Percentiles rank a stretch among this genome's conserved stretches.
Conservation (phyloP, 345 rosid species). For the Gynandropsis gynandra region DNA sequence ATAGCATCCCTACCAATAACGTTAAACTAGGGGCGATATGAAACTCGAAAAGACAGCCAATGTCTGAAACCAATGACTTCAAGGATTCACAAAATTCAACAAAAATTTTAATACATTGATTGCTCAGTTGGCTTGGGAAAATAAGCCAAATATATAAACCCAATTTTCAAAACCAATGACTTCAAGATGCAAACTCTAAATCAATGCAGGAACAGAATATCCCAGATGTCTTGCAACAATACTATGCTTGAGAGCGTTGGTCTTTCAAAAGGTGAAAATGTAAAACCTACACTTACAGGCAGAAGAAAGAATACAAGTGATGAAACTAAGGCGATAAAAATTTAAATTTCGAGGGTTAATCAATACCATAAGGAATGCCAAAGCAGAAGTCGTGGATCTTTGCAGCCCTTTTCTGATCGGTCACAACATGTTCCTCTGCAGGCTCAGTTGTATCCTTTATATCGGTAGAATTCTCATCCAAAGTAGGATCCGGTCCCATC, state of each 20-base stretch:
- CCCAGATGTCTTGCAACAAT: neutral
- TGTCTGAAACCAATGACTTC: neutral
- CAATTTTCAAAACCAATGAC: neutral
- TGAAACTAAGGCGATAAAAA: neutral
- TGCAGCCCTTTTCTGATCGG: conserved; percentile 40
- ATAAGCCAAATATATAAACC: neutral
- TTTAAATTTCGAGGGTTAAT: neutral
- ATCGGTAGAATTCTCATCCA: conserved; percentile 24
- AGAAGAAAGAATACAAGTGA: neutral
- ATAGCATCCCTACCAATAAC: neutral
- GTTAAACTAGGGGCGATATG: neutral
- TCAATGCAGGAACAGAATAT: neutral
- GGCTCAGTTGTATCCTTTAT: conserved; percentile 21
- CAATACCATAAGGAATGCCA: conserved; percentile 83
- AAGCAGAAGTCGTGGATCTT: conserved; percentile 91
- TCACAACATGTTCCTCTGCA: conserved; percentile 31
- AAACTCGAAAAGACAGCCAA: neutral
- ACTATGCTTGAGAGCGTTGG: neutral
- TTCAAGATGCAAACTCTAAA: neutral
- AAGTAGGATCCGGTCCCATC: conserved; percentile 17
- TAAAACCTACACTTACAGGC: neutral
- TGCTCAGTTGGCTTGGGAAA: neutral
- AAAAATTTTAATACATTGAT: too few relatives aligned
- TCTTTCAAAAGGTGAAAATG: neutral
- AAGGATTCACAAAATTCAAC: too few relatives aligned